A percentile compares a stretch with the other conserved stretches of the same genome.
phyloP scores from a whole-genome alignment of 495 filamentous ascomycete genomes.

The Friedmanniomyces simplex region DNA sequence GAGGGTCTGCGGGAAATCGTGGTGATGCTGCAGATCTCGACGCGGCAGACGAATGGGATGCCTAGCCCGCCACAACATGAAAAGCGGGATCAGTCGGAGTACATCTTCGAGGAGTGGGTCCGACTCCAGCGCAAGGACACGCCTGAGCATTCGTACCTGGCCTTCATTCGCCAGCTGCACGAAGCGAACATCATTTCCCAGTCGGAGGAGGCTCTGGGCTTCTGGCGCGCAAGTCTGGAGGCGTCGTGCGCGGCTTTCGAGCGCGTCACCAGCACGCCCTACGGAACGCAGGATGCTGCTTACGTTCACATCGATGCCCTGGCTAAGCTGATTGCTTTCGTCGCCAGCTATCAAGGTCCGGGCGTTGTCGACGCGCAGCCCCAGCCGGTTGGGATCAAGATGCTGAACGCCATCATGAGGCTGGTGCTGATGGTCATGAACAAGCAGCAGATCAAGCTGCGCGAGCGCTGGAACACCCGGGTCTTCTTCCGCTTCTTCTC shows the following conservation, averaged over 20 bases:
- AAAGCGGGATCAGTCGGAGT: slow-evolving; percentile 75
- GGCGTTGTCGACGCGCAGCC: slow-evolving; percentile 40
- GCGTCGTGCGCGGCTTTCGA: slow-evolving; percentile 66
- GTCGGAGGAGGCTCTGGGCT: slow-evolving; percentile 62
- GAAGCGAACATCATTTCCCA: slow-evolving; percentile 56
- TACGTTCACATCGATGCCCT: slow-evolving; percentile 77
- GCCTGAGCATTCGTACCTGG: slow-evolving; percentile 55
- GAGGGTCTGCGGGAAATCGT: slow-evolving; percentile 57
- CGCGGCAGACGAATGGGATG: slow-evolving; percentile 15
- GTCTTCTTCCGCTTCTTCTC: slow-evolving; percentile 91
- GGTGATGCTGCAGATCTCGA: slow-evolving; percentile 47
- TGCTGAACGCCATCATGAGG: slow-evolving; percentile 64
- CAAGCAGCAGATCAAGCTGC: slow-evolving; percentile 70
- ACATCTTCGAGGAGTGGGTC: slow-evolving; percentile 91
- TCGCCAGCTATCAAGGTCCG: slow-evolving; percentile 58
- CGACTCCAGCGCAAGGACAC: slow-evolving; percentile 63
- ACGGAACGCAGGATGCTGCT: slow-evolving; percentile 54
- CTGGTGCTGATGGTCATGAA: slow-evolving; percentile 71
- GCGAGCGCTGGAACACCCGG: slow-evolving; percentile 72
- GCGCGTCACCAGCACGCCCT: slow-evolving; percentile 40
- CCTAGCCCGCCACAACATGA: slow-evolving; percentile 24
- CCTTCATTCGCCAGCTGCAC: slow-evolving; percentile 81
- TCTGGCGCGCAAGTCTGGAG: slow-evolving; percentile 76
- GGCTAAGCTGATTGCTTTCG: slow-evolving; percentile 65
- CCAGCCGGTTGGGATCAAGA: slow-evolving; percentile 48